A percentile compares a stretch with the other conserved stretches of the same genome.
These are phyloP conservation scores for Cucumis hystrix DNA, from an alignment of 306 rosid genomes.

Conservation along the genomic window DNA sequence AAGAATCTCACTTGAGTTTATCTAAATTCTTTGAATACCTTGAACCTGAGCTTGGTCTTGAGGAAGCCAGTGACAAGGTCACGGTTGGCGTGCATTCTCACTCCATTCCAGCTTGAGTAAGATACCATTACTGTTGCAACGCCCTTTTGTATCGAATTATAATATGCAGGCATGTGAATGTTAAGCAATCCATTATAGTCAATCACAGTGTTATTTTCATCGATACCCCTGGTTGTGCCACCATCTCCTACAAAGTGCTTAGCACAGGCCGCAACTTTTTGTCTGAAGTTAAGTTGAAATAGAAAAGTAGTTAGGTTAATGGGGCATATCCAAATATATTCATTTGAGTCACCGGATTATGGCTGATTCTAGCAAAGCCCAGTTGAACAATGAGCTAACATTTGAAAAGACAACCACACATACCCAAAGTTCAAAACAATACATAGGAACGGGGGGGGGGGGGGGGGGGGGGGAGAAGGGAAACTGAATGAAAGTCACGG, in stretches of 20 bases:
- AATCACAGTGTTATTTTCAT: slow-evolving; percentile 74
- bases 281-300: slow-evolving; percentile 24
- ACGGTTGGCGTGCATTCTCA: slow-evolving; percentile 59
- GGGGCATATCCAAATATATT: neutral
- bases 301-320: slow-evolving; percentile 5
- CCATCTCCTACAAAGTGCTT: slow-evolving; percentile 96
- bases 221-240: slow-evolving; percentile 75
- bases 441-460: neutral
- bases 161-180: slow-evolving; percentile 79
- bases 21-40: slow-evolving; percentile 26
- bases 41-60: slow-evolving; percentile 47
- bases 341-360: neutral
- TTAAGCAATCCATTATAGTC: slow-evolving; percentile 39
- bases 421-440: neutral
- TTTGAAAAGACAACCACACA: neutral
- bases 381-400: neutral
- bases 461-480: no score
- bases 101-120: slow-evolving; percentile 86
- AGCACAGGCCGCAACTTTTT: slow-evolving; percentile 92
- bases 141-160: slow-evolving; percentile 47
- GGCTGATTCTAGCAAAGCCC: neutral
- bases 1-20: neutral
- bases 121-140: slow-evolving; percentile 71
- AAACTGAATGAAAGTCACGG: neutral
- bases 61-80: slow-evolving; percentile 59